Evolutionary conservation across 331 rosid species (phyloP), one percentile per base, ranked within the genome.

Genomic region (Arachis monticola): DNA sequence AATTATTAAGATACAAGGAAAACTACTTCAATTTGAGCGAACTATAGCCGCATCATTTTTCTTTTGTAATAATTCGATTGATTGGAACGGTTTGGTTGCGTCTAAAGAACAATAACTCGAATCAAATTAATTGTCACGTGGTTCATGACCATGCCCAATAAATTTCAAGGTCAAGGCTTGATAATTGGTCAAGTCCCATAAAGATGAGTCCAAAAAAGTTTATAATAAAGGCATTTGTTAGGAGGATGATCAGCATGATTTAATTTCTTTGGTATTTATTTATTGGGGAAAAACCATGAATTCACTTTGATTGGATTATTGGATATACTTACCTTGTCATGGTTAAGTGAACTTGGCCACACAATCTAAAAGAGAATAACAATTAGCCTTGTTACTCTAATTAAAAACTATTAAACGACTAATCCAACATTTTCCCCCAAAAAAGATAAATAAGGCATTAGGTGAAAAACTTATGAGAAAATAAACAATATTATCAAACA

Each of bases 301-400:
- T 52, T 17, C 38, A 10, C 10, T 69, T 60, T 45, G 72, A 67
- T 82, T 74, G 38, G 14, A 57, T 46, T 35, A 35, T 22, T 48
- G 56, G 11, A 48, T 17, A 35, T 35, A 35, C 40, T 65, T 72
- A 67, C 70, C 57, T 17, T 42, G 38, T 6, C 5, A 30, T 40
- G 68, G 78, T 81, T 69, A 76, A 80, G 3, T 77, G 83, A 85
- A 82, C 67, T 75, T 81, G 86, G 69, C 61, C 81, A 52, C 47
- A 35, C 70, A 56, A 59, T 69, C 8, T 31, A 5, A 32, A 84
- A 63, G 76, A 78, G 56, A 52, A 77, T 53, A 48, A 5, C 67
- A 44, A 64, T 8, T 66, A 61, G 44, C 57, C 56, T 42, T 60
- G 14, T 51, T 52, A 72, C 41, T 81, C 76, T 77, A 63, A 56